Percentiles rank a stretch among this genome's conserved stretches.
phyloP scores from a whole-genome alignment of 2,329 filamentous ascomycete species.

The Scolecobasidium constrictum region DNA sequence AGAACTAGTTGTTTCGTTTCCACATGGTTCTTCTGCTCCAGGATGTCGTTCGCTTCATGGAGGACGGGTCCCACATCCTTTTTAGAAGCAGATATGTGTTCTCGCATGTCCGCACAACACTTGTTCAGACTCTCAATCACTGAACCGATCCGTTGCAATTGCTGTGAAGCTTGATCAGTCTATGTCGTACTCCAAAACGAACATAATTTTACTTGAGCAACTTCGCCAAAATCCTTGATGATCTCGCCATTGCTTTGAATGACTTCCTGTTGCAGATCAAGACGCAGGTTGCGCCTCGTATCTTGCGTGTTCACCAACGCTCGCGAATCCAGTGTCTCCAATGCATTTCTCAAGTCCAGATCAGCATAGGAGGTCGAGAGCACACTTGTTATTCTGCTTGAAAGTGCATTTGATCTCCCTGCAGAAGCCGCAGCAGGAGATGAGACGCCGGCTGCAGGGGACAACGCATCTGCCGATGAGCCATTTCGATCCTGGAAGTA shows the following conservation, averaged over 20 bases:
- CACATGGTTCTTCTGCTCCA: constrained; percentile 61
- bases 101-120: constrained; percentile 70
- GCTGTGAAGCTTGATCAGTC: too few relatives aligned
- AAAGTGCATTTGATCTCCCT: constrained; percentile 52
- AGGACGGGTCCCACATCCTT: constrained; percentile 63
- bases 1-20: constrained; percentile 74
- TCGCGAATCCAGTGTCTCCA: constrained; percentile 66
- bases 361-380: constrained; percentile 90
- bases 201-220: constrained; percentile 79
- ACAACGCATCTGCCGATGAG: neutral
- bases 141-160: constrained; percentile 73
- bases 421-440: constrained; percentile 13
- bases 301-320: constrained; percentile 64
- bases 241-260: constrained; percentile 88
- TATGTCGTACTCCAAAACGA: too few relatives aligned
- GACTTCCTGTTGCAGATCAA: constrained; percentile 83
- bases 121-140: constrained; percentile 70
- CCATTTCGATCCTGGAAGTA: constrained; percentile 5
- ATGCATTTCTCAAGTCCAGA: constrained; percentile 76
- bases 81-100: constrained; percentile 64
- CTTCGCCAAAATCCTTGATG: constrained; percentile 75
- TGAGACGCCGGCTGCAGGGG: neutral
- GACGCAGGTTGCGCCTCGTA: constrained; percentile 64
- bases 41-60: constrained; percentile 63
- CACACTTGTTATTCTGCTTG: constrained; percentile 72